A percentile compares a stretch with the other conserved stretches of the same genome.
Conservation (phyloP, 441 rosid species). For the Hura crepitans region DNA sequence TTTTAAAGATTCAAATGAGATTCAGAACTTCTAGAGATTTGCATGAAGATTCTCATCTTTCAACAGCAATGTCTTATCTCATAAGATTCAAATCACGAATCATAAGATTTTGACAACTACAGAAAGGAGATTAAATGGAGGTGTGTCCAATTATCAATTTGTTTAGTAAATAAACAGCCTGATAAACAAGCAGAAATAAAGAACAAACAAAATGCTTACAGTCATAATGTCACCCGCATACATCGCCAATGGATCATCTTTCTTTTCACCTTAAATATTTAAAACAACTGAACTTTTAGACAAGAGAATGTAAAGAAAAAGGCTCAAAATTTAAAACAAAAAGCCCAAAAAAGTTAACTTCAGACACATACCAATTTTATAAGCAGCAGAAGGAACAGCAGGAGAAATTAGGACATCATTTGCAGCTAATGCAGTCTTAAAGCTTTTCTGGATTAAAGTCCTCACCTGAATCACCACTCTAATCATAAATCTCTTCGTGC, state of each 20-base stretch:
- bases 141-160: background rate
- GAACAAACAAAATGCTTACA: slow-evolving; percentile 32
- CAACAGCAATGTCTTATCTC: too few species aligned
- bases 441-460: slow-evolving; percentile 65
- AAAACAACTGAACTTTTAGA: background rate
- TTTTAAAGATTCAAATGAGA: too few species aligned
- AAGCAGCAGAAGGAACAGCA: slow-evolving; percentile 90
- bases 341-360: background rate
- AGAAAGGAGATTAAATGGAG: too few species aligned
- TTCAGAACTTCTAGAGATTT: too few species aligned
- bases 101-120: too few species aligned
- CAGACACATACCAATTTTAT: slow-evolving; percentile 59
- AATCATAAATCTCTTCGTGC: slow-evolving; percentile 30
- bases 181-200: background rate
- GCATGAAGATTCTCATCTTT: too few species aligned
- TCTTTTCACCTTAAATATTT: slow-evolving; percentile 67
- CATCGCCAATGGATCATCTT: slow-evolving; percentile 86
- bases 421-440: slow-evolving; percentile 61
- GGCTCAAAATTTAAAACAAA: background rate
- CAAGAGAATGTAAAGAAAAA: background rate
- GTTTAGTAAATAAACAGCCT: background rate
- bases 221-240: slow-evolving; percentile 95
- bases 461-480: slow-evolving; percentile 55
- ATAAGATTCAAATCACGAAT: too few species aligned
- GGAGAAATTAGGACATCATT: slow-evolving; percentile 88